Percentiles rank a stretch among this genome's conserved stretches.
These are phyloP conservation scores for Blastobotrys proliferans DNA, from an alignment of 1,139 yeast species.

Conservation along the genomic window DNA sequence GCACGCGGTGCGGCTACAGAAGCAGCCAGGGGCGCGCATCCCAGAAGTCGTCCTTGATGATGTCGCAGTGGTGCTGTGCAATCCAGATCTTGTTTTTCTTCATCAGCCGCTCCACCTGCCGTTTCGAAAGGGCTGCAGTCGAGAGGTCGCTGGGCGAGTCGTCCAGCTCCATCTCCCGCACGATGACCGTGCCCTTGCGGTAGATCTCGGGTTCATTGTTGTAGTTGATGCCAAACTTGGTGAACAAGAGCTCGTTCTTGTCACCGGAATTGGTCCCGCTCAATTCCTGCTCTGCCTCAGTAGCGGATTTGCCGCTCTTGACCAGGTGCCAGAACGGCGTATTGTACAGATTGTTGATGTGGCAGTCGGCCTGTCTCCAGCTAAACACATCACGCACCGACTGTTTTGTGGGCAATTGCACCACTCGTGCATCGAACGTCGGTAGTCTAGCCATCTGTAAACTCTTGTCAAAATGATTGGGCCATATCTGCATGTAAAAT, in stretches of 20 bases:
- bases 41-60: constrained; percentile 32
- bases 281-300: constrained; percentile 71
- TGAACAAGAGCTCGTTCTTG: constrained; percentile 80
- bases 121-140: constrained; percentile 29
- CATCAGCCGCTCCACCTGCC: constrained; percentile 53
- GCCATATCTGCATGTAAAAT: constrained; percentile 68
- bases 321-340: constrained; percentile 92
- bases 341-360: constrained; percentile 88
- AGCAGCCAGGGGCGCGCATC: constrained; percentile 19
- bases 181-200: constrained; percentile 77
- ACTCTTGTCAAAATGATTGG: constrained; percentile 44
- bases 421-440: constrained; percentile 88
- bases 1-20: no score
- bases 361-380: constrained; percentile 98
- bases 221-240: constrained; percentile 77
- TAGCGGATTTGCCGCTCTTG: constrained; percentile 58
- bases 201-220: constrained; percentile 85
- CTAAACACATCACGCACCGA: constrained; percentile 74
- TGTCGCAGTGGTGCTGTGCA: constrained; percentile 40
- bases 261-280: constrained; percentile 75
- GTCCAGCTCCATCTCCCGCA: constrained; percentile 45
- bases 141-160: background rate
- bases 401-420: constrained; percentile 65
- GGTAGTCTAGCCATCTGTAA: constrained; percentile 52
- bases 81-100: constrained; percentile 48